Conservation (phyloP, 306 rosid genomes). For the Bauhinia variegata region DNA sequence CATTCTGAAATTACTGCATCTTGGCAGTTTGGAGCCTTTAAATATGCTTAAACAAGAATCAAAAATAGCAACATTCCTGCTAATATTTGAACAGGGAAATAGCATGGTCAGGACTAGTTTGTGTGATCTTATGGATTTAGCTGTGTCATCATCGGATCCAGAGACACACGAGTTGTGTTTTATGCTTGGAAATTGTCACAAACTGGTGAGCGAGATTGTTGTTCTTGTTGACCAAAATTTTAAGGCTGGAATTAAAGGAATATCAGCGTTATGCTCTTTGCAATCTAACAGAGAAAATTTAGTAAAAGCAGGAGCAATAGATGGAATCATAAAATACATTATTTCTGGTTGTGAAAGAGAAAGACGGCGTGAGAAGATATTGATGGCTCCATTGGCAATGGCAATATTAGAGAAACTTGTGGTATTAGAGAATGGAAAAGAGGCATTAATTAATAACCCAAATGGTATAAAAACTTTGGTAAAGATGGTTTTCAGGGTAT, state of each 20-base stretch:
- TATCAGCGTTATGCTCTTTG: slow-evolving; percentile 52
- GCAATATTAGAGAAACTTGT: slow-evolving; percentile 61
- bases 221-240: slow-evolving; percentile 32
- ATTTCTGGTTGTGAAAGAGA: slow-evolving; percentile 45
- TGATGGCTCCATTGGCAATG: slow-evolving; percentile 48
- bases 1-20: slow-evolving; percentile 46
- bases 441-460: slow-evolving; percentile 48
- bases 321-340: slow-evolving; percentile 59
- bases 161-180: slow-evolving; percentile 47
- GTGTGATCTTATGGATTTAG: slow-evolving; percentile 56
- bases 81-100: slow-evolving; percentile 55
- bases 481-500: slow-evolving; percentile 71
- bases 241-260: slow-evolving; percentile 60
- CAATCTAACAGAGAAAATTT: slow-evolving; percentile 50
- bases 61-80: slow-evolving; percentile 42
- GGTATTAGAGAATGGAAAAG: slow-evolving; percentile 54
- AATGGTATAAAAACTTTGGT: slow-evolving; percentile 55
- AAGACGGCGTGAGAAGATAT: slow-evolving; percentile 38
- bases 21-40: slow-evolving; percentile 48
- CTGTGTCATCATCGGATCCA: slow-evolving; percentile 34
- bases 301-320: slow-evolving; percentile 57
- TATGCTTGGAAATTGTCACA: slow-evolving; percentile 48
- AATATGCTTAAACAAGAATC: slow-evolving; percentile 55
- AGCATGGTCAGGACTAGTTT: slow-evolving; percentile 47
- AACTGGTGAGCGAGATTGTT: slow-evolving; percentile 51